Conservation (phyloP, 2,329 filamentous ascomycete species). For the Penicillium sp. region DNA sequence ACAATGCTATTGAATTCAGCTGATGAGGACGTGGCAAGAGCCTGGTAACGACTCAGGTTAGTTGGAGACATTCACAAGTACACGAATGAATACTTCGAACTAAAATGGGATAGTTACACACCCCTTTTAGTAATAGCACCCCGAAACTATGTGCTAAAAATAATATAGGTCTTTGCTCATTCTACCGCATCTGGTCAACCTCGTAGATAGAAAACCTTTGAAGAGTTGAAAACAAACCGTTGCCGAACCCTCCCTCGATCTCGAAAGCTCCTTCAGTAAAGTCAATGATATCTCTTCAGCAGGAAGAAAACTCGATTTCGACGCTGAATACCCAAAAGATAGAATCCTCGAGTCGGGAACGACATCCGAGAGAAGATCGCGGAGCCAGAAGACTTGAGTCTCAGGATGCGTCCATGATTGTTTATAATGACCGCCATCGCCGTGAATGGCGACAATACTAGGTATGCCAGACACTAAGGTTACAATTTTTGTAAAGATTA, state of each 20-base stretch:
- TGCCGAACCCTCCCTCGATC: neutral
- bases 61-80: neutral
- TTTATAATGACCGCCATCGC: slow-evolving; percentile 16
- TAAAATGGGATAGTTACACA: neutral
- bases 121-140: slow-evolving; percentile 9
- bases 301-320: neutral
- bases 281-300: neutral
- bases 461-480: neutral
- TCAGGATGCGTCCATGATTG: slow-evolving; percentile 21
- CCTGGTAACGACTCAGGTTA: neutral
- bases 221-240: neutral
- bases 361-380: slow-evolving; percentile 18
- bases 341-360: slow-evolving; percentile 14
- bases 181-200: neutral
- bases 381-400: slow-evolving; percentile 19
- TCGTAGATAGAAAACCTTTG: neutral
- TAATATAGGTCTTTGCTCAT: neutral
- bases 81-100: too few species aligned
- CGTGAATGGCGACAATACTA: slow-evolving; percentile 23
- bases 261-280: slow-evolving; percentile 1
- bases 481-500: neutral
- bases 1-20: neutral
- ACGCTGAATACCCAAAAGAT: slow-evolving; percentile 15
- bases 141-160: slow-evolving; percentile 15
- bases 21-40: neutral